phyloP scores from a whole-genome alignment of 768 basidiomycete genomes.

The Galerina sulciceps region DNA sequence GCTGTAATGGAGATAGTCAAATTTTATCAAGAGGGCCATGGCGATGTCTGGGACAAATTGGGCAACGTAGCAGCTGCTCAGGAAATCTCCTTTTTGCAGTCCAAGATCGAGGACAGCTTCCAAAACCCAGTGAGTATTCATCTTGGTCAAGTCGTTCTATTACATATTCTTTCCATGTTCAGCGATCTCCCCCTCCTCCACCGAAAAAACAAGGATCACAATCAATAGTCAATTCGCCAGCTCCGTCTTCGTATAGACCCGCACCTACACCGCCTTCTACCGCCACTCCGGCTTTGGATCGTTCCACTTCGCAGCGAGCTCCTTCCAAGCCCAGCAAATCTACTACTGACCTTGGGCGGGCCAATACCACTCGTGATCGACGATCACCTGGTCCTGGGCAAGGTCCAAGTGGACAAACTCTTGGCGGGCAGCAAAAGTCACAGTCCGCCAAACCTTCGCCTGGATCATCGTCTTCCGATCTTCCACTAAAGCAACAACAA shows the following conservation, averaged over 20 bases:
- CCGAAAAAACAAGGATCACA: constrained; percentile 43
- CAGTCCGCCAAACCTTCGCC: constrained; percentile 53
- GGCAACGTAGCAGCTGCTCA: constrained; percentile 52
- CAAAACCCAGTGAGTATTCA: constrained; percentile 56
- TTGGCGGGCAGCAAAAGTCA: constrained; percentile 31
- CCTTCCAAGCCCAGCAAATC: constrained; percentile 56
- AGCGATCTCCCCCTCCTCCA: constrained; percentile 56
- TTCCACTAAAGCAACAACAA: constrained; percentile 47
- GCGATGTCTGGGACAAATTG: constrained; percentile 87
- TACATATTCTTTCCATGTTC: constrained; percentile 12
- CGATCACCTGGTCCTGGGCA: constrained; percentile 49
- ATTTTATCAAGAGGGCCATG: constrained; percentile 91
- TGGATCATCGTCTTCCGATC: constrained; percentile 63
- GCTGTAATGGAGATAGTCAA: constrained; percentile 99
- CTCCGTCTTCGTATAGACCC: constrained; percentile 70
- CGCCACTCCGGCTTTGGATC: constrained; percentile 75
- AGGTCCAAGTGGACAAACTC: constrained; percentile 24
- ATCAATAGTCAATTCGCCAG: constrained; percentile 29
- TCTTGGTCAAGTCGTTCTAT: constrained; percentile 8
- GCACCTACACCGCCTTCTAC: constrained; percentile 74
- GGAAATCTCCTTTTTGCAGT: constrained; percentile 28
- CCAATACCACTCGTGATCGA: constrained; percentile 72
- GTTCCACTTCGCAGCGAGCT: constrained; percentile 84
- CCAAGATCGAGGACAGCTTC: constrained; percentile 51
- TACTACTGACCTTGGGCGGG: constrained; percentile 55